Evolutionary conservation across 108 stramenopile species (phyloP).

Genomic region (Fragilaria crotonensis): DNA sequence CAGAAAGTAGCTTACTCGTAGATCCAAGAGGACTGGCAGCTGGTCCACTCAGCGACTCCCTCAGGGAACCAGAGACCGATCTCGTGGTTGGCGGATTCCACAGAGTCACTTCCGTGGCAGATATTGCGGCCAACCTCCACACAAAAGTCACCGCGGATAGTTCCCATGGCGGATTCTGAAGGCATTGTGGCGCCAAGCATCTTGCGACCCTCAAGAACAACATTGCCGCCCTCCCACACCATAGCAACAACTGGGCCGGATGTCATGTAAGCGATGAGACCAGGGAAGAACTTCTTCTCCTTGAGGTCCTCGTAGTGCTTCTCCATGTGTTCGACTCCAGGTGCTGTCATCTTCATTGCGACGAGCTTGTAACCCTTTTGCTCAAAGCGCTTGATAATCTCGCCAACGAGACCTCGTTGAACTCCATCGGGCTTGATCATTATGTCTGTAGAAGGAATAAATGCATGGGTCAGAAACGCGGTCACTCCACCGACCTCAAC

Average conservation of each 20-base stretch:
- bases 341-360: conserved; percentile 89
- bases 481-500: too few relatives aligned
- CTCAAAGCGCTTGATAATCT: conserved; percentile 97
- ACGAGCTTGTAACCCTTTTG: conserved; percentile 95
- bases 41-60: conserved; percentile 65
- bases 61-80: conserved; percentile 97
- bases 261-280: conserved; percentile 94
- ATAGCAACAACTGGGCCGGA: conserved; percentile 92
- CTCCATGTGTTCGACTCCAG: conserved; percentile 84
- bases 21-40: conserved; percentile 55
- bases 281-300: conserved; percentile 94
- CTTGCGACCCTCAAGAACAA: conserved; percentile 78
- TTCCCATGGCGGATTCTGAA: conserved; percentile 86
- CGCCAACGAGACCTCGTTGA: conserved; percentile 94
- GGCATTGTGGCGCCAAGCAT: conserved; percentile 99
- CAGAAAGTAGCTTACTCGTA: conserved; percentile 57
- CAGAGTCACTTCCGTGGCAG: conserved; percentile 88
- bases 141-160: conserved; percentile 98
- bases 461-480: too few relatives aligned
- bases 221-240: conserved; percentile 88
- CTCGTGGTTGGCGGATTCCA: conserved; percentile 93
- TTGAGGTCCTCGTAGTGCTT: conserved; percentile 94
- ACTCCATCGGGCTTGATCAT: conserved; percentile 99
- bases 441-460: conserved; percentile 23
- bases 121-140: conserved; percentile 88